These are phyloP conservation scores for Boletus reticulatus DNA, from an alignment of 768 basidiomycete genomes.

Conservation along the genomic window DNA sequence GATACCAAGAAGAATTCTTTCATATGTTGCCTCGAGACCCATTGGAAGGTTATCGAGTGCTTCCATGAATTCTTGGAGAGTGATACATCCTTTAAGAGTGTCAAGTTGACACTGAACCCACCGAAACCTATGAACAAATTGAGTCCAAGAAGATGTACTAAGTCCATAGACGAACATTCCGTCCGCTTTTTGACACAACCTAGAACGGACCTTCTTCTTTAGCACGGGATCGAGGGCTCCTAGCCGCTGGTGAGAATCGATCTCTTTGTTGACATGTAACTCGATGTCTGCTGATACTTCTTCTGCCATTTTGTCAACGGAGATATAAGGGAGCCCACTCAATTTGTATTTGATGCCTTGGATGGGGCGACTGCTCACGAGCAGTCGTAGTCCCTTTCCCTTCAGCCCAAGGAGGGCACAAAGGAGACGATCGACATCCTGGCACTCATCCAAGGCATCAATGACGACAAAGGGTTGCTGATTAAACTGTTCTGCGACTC, in stretches of 20 bases:
- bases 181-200: slow-evolving; percentile 10
- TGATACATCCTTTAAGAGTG: slow-evolving; percentile 5
- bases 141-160: neutral
- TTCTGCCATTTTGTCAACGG: slow-evolving; percentile 5
- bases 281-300: slow-evolving; percentile 10
- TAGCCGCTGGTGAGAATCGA: slow-evolving; percentile 6
- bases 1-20: slow-evolving; percentile 2
- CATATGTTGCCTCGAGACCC: slow-evolving; percentile 7
- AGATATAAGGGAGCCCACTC: neutral
- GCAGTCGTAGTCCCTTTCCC: slow-evolving; percentile 3
- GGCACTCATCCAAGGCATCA: slow-evolving; percentile 24
- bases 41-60: slow-evolving; percentile 4
- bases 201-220: slow-evolving; percentile 8
- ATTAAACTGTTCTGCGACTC: neutral
- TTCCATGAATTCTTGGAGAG: neutral
- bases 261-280: slow-evolving; percentile 11
- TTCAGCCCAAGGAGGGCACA: neutral
- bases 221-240: slow-evolving; percentile 2
- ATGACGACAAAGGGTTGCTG: slow-evolving; percentile 10
- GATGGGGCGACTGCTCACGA: slow-evolving; percentile 17
- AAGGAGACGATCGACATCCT: slow-evolving; percentile 7
- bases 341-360: slow-evolving; percentile 9
- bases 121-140: slow-evolving; percentile 9
- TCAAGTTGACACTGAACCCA: slow-evolving; percentile 19
- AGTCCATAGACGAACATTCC: slow-evolving; percentile 14